phyloP scores from a whole-genome alignment of 331 rosid species.

The Saraca asoca region DNA sequence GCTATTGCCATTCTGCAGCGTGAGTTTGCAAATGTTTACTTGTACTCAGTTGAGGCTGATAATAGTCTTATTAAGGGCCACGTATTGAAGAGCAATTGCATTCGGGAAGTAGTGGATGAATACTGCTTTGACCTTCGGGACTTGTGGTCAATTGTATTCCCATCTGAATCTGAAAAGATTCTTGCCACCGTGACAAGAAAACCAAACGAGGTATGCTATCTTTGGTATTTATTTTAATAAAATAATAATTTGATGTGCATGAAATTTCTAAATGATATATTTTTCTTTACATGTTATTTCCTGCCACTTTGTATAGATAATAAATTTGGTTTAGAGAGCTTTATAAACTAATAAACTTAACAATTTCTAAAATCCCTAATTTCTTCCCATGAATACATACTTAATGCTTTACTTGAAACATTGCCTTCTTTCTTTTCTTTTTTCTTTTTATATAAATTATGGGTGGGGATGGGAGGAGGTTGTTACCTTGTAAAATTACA shows the following conservation, averaged over 20 bases:
- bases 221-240: constrained; percentile 9
- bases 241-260: not conserved
- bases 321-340: constrained; percentile 2
- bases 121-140: constrained; percentile 82
- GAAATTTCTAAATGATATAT: constrained; percentile 16
- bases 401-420: not conserved
- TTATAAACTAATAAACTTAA: constrained; percentile 6
- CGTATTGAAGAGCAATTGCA: constrained; percentile 66
- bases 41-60: constrained; percentile 84
- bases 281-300: constrained; percentile 1
- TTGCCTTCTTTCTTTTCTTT: not conserved
- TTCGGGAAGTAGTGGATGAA: constrained; percentile 51
- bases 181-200: constrained; percentile 74
- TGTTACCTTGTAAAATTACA: too few relatives aligned
- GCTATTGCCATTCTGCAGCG: constrained; percentile 66
- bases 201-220: constrained; percentile 69
- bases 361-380: constrained; percentile 20
- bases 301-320: constrained; percentile 8
- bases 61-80: constrained; percentile 85
- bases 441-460: too few relatives aligned
- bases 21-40: constrained; percentile 81
- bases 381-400: not conserved
- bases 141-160: constrained; percentile 85
- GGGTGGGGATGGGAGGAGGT: too few relatives aligned
- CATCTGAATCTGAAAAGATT: constrained; percentile 86